A percentile compares a stretch with the other conserved stretches of the same genome.
Evolutionary conservation across 1,139 yeast species (phyloP).

Genomic region (Wickerhamomyces sp.): DNA sequence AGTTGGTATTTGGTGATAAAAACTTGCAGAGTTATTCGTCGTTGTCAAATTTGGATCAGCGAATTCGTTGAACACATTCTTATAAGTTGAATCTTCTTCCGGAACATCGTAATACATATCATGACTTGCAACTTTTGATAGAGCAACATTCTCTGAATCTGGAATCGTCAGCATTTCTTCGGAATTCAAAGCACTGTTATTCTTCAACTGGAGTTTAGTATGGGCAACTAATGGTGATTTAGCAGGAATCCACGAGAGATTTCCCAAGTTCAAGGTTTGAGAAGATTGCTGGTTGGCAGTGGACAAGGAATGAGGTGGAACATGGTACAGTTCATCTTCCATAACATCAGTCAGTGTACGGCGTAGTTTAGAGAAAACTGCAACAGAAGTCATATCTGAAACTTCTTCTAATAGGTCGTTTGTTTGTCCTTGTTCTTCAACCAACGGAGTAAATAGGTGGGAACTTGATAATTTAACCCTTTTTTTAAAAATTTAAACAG

Average conservation of each 20-base stretch:
- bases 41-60: conserved; percentile 35
- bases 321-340: conserved; percentile 61
- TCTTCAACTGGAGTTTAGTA: conserved; percentile 12
- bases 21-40: conserved; percentile 14
- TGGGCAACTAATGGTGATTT: conserved; percentile 13
- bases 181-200: conserved; percentile 20
- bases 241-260: conserved; percentile 1
- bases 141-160: conserved; percentile 10
- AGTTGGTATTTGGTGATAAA: not conserved
- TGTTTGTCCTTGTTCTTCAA: no score
- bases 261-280: not conserved
- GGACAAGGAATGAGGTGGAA: conserved; percentile 19
- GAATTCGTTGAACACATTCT: conserved; percentile 30
- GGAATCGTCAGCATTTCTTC: conserved; percentile 24
- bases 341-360: conserved; percentile 54
- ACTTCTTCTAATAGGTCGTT: not conserved
- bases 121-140: conserved; percentile 21
- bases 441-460: no score
- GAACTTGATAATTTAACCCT: no score
- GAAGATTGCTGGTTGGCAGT: not conserved
- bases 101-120: conserved; percentile 23
- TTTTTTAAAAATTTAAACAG: no score
- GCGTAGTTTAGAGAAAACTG: conserved; percentile 42
- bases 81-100: conserved; percentile 8
- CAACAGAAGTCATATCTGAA: conserved; percentile 39